Conservation (phyloP, 164 flowering plant genomes). For the Amborella trichopoda region DNA sequence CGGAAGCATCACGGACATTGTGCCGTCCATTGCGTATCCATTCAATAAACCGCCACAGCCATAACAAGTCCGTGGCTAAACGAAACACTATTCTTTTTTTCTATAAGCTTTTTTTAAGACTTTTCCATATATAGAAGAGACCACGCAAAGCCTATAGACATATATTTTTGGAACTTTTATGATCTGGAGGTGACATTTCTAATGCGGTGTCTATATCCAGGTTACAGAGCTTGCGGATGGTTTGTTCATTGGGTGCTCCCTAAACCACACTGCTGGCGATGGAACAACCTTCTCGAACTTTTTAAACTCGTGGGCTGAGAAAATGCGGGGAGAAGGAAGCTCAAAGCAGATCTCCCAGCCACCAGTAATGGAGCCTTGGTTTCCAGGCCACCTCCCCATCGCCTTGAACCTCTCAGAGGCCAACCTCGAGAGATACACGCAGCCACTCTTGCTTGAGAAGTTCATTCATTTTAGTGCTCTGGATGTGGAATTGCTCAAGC, state of each 20-base stretch:
- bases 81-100: too few species aligned
- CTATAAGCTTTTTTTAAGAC: too few species aligned
- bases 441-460: conserved; percentile 52
- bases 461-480: conserved; percentile 62
- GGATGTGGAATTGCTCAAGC: conserved; percentile 41
- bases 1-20: too few species aligned
- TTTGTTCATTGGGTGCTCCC: conserved; percentile 58
- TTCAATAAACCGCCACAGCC: too few species aligned
- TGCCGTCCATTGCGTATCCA: too few species aligned
- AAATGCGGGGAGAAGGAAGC: conserved; percentile 17
- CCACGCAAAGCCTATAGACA: too few species aligned
- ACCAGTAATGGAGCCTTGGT: conserved; percentile 2
- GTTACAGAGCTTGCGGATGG: conserved; percentile 78
- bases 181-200: too few species aligned
- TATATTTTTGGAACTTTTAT: too few species aligned
- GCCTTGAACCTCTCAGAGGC: too few species aligned
- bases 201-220: too few species aligned
- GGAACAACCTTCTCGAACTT: conserved; percentile 95
- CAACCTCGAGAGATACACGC: conserved; percentile 2
- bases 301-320: conserved; percentile 66
- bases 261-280: conserved; percentile 70
- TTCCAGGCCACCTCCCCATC: background rate
- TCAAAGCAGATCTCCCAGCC: background rate
- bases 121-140: too few species aligned
- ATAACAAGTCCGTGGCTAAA: too few species aligned